Base-by-base conservation (phyloP, 345 rosid genomes). In the Eucalyptus urophylla region DNA sequence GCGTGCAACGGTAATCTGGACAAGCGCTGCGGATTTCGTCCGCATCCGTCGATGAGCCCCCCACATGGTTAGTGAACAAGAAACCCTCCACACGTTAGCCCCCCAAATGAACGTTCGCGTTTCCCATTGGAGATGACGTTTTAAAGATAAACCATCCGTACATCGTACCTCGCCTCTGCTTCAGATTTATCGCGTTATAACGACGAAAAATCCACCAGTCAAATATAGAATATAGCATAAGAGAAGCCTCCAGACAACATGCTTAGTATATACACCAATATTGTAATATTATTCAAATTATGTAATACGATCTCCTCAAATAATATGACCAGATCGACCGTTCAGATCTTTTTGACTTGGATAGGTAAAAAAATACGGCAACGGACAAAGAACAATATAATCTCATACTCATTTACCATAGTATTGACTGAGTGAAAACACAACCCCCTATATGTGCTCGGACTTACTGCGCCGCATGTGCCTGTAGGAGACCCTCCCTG, bases 401-500 rank as follows among this genome's bases (percentile, higher is more conserved):
- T 17, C 3, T 51, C 0, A 11, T 24, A 6, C 81, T 10, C 0
- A 37, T 72, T 19, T 10, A 37, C 81, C 25, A 37, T 17, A 11
- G 6, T 6, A 10, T 19, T 19, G 22, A 72, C 14, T 6, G 8
- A 72, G 83, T 19, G 45, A 69, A 31, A 69, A 11, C 80, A 3
- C 24, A 17, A 21, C 25, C 27, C 45, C 45, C 43, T 72, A 1
- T 72, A 72, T 72, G 27, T 19, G 12, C 45, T 72, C 3, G 17
- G n/a, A 9, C 45, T 87, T 90, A 92, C 29, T 49, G 85, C 60
- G 83, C 81, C 17, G 93, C 76, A 33, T 88, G 91, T 40, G 92
- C 94, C 90, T 94, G 97, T 80, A 96, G 96, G 86, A 96, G 98
- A 81, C 97, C 98, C 80, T 95, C 95, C 89, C 96, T 93, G 89